A percentile compares a stretch with the other conserved stretches of the same genome.
Evolutionary conservation across 192 early-diverging fungal species (phyloP).

Genomic region (Entomortierella chlamydospora): DNA sequence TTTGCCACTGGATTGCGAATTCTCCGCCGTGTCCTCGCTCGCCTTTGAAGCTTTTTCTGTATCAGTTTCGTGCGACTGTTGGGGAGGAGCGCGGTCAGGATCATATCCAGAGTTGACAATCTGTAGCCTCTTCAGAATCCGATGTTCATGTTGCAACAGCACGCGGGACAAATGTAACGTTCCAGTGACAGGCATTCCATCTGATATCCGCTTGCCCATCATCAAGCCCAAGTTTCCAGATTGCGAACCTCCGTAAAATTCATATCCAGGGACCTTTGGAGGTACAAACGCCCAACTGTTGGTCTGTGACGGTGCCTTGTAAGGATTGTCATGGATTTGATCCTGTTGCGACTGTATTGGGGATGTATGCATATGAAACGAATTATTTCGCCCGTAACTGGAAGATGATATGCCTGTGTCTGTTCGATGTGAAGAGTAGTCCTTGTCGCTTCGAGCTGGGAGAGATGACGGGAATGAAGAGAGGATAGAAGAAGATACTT

Average conservation of each 20-base stretch:
- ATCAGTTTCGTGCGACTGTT: too few species aligned
- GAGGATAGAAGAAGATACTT: not conserved
- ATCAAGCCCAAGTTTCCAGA: slow-evolving; percentile 43
- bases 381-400: not conserved
- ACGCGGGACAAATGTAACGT: slow-evolving; percentile 38
- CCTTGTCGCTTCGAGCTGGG: not conserved
- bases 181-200: slow-evolving; percentile 26
- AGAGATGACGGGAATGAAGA: not conserved
- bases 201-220: slow-evolving; percentile 39
- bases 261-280: slow-evolving; percentile 32
- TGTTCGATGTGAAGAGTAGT: not conserved
- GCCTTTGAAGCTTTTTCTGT: not conserved
- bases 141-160: slow-evolving; percentile 42
- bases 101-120: slow-evolving; percentile 16
- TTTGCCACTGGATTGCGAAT: too few species aligned
- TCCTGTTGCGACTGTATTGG: not conserved
- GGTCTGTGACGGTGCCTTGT: slow-evolving; percentile 26
- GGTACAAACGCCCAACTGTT: slow-evolving; percentile 35
- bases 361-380: slow-evolving; percentile 1
- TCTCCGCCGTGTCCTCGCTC: too few species aligned
- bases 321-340: slow-evolving; percentile 22
- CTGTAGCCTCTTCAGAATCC: slow-evolving; percentile 31
- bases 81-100: too few species aligned
- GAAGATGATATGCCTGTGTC: not conserved
- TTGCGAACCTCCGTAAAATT: slow-evolving; percentile 37